These are phyloP conservation scores for Asterophora lycoperdoides DNA, from an alignment of 768 basidiomycete genomes.

Conservation along the genomic window DNA sequence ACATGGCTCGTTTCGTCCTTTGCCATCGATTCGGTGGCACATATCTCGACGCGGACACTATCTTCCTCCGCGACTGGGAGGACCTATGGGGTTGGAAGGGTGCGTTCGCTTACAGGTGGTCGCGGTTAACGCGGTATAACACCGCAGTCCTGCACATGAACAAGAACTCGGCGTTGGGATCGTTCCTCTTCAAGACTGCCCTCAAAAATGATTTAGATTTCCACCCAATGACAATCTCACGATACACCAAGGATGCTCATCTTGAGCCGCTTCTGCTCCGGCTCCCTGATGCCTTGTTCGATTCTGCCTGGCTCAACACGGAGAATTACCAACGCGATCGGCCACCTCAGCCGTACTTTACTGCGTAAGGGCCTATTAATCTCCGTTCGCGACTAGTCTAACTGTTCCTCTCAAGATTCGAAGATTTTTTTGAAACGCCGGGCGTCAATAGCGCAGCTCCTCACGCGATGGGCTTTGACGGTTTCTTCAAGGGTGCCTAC, in stretches of 20 bases:
- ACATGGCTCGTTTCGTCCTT: slow-evolving; percentile 97
- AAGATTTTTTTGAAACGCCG: slow-evolving; percentile 86
- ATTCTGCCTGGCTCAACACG: slow-evolving; percentile 94
- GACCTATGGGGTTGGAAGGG: slow-evolving; percentile 97
- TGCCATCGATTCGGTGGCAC: slow-evolving; percentile 95
- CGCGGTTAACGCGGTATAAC: slow-evolving; percentile 88
- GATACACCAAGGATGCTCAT: slow-evolving; percentile 86
- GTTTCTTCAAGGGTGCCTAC: slow-evolving; percentile 94
- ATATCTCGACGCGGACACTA: slow-evolving; percentile 95
- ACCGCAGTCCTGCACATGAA: slow-evolving; percentile 94
- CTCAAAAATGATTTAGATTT: slow-evolving; percentile 93
- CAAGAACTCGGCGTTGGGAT: slow-evolving; percentile 87
- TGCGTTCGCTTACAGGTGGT: slow-evolving; percentile 97
- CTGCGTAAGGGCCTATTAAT: slow-evolving; percentile 46
- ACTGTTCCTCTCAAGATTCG: slow-evolving; percentile 52
- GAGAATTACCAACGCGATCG: slow-evolving; percentile 89
- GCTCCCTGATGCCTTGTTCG: slow-evolving; percentile 93
- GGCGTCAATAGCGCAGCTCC: slow-evolving; percentile 71
- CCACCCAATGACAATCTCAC: slow-evolving; percentile 93
- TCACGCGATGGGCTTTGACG: slow-evolving; percentile 85
- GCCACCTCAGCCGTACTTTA: slow-evolving; percentile 93
- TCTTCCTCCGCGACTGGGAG: slow-evolving; percentile 97
- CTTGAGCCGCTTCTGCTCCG: slow-evolving; percentile 80
- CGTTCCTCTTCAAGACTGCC: slow-evolving; percentile 91
- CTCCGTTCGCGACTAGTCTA: neutral